Base-by-base conservation (phyloP, 2,329 filamentous ascomycete species). In the Dryadomyces quercivorus region DNA sequence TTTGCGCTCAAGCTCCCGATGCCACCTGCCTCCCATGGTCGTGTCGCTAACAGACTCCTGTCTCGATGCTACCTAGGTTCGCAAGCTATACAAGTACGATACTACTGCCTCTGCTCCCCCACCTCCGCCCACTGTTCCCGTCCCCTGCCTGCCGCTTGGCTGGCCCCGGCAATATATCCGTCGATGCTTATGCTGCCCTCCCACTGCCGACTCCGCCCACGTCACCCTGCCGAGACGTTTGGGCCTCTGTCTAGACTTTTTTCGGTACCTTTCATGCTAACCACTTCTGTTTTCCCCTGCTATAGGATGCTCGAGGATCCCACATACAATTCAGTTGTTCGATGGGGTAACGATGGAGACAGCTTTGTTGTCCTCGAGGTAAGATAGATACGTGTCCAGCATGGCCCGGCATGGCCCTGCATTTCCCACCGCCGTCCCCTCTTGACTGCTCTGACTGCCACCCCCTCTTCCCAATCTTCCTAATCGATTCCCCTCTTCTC, bases 351-450 rank as follows among this genome's bases (percentile, higher is more conserved):
- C 61, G 85, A 91, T 60, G 91, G 90, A 53, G 88, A 96, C 66
- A 95, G 90, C 62, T 98, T 98, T 66, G 92, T 98, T 56, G 94
- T 98, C 51, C 76, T 97, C 53, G 93, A 98, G 81, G 93, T 96
- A 77, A 55, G 76, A 63, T 8, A 55, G 76, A 63, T 8, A 20
- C 10, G n/a, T 13, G n/a, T 15, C 8, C 18, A 10, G 21, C 16
- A 2, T 13, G 6, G 16, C 36, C 26, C 8, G 8, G 26, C 26
- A 31, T 31, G 26, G 26, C 26, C 8, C 26, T 5, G 26, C 26
- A 31, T 31, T 31, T 4, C 26, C 26, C 26, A 31, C 26, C 26
- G 26, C 26, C 8, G 26, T 31, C 26, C 4, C 26, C 26, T 44
- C n/a, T n/a, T n/a, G n/a, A n/a, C n/a, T n/a, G n/a, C n/a, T n/a